Percentiles rank a stretch among this genome's conserved stretches.
phyloP scores from a whole-genome alignment of 129 eudicot genomes.

The Solidago caesia region DNA sequence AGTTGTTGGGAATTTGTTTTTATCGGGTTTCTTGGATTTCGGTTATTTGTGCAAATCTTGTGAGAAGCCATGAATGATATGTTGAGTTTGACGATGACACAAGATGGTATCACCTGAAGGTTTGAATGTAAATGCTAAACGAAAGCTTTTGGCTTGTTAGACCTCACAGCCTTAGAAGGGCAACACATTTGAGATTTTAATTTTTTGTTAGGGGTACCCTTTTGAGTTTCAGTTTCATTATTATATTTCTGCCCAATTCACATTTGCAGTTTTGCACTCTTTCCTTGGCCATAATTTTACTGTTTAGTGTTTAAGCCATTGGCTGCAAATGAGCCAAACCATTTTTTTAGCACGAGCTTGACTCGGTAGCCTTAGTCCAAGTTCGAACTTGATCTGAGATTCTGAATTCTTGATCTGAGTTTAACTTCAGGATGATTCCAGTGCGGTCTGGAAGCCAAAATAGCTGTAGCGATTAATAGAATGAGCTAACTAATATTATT shows the following conservation, averaged over 20 bases:
- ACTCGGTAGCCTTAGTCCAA: no score
- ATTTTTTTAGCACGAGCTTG: no score
- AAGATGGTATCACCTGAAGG: background rate
- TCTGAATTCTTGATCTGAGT: no score
- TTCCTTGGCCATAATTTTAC: background rate
- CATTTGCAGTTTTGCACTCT: no score
- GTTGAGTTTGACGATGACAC: slow-evolving; percentile 21
- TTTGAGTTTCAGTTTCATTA: slow-evolving; percentile 18
- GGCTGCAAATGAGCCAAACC: no score
- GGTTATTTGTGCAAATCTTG: slow-evolving; percentile 32
- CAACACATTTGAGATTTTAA: slow-evolving; percentile 15
- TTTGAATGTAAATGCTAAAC: slow-evolving; percentile 38
- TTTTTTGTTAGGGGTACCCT: slow-evolving; percentile 8
- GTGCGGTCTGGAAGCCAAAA: no score
- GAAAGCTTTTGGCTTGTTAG: slow-evolving; percentile 38
- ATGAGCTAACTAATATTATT: no score
- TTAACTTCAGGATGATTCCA: no score
- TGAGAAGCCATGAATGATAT: slow-evolving; percentile 33
- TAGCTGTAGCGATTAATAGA: no score
- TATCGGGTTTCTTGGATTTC: slow-evolving; percentile 31
- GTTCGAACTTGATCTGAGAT: no score
- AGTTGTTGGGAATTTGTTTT: slow-evolving; percentile 10
- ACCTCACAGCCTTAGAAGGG: slow-evolving; percentile 32
- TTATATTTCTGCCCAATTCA: background rate
- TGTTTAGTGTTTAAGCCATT: background rate